Evolutionary conservation across 345 rosid species (phyloP), one percentile per base, ranked within the genome.

Genomic region (Eucalyptus cloeziana): DNA sequence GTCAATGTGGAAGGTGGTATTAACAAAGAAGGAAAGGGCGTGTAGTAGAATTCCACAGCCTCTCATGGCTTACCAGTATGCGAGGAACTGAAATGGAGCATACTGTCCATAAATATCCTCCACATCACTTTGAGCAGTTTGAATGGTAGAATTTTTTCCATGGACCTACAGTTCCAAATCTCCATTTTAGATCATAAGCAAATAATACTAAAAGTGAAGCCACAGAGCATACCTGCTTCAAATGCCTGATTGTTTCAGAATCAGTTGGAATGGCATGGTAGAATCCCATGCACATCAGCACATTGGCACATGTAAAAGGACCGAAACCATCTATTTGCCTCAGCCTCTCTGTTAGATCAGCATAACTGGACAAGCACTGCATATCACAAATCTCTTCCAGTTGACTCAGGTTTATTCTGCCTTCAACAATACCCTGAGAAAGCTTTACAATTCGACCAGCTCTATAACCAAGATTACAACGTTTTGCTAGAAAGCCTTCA

Each of bases 301-400:
- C 94, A 91, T 94, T 94, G 79, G 94, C 92, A 56, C 92, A 90
- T 5, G 94, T 92, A n/a, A 94, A 93, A 62, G 95, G 96, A 88
- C 96, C 94, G 47, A 93, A 92, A 64, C 96, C 96, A 88, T 94
- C 86, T 24, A 92, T 92, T 85, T 87, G 86, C 86, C 60, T 87
- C 44, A 93, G 92, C 87, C 87, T 90, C 89, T 90, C 90, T 22
- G 89, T 87, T 81, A 93, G 87, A 85, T 90, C 88, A 37, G n/a
- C 52, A 50, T 93, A 93, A 45, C 87, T 88, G 62, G 89, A 58
- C 33, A 88, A 54, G 91, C 90, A 89, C 16, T 33, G 89, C 33
- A 88, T 89, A 27, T 86, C 89, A 86, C 90, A 88, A 31, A 86
- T 86, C 86, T 92, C 89, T 90, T 94, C 96, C 15, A 92, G 86